Evolutionary conservation across 2,329 filamentous ascomycete species (phyloP).

Genomic region (Cladosporium colombiae): DNA sequence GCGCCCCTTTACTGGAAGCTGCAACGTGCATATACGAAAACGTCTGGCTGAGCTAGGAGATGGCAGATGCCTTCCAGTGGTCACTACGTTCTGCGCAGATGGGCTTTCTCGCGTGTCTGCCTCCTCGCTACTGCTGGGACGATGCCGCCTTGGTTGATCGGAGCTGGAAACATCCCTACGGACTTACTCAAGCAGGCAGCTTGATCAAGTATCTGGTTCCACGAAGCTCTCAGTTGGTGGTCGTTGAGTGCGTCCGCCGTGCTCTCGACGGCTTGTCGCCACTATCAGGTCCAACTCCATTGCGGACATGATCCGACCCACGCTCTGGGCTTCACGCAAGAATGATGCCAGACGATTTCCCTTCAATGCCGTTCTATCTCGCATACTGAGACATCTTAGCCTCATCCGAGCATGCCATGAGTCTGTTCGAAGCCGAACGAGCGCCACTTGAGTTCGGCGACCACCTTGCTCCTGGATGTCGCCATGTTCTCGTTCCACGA

Average conservation of each 20-base stretch:
- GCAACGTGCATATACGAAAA: background rate
- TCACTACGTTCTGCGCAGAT: background rate
- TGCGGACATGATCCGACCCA: background rate
- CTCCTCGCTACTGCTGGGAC: background rate
- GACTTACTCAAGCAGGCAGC: too few relatives aligned
- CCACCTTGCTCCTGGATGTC: conserved; percentile 1
- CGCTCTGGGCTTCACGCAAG: background rate
- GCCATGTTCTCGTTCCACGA: conserved; percentile 8
- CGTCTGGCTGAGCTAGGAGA: background rate
- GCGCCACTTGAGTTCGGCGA: background rate
- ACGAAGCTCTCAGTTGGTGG: background rate
- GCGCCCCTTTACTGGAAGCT: background rate
- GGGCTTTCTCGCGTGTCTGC: conserved; percentile 1
- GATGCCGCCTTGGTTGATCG: background rate
- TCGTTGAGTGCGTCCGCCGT: background rate
- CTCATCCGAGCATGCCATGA: background rate
- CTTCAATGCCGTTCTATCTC: background rate
- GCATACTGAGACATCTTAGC: background rate
- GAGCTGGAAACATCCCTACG: background rate
- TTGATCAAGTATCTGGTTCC: too few relatives aligned
- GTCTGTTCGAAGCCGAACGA: background rate
- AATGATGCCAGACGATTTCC: background rate
- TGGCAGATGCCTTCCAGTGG: background rate
- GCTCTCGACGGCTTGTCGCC: background rate
- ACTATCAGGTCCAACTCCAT: background rate